phyloP scores from a whole-genome alignment of 495 filamentous ascomycete species.

The Penicillium macrosclerotiorum region DNA sequence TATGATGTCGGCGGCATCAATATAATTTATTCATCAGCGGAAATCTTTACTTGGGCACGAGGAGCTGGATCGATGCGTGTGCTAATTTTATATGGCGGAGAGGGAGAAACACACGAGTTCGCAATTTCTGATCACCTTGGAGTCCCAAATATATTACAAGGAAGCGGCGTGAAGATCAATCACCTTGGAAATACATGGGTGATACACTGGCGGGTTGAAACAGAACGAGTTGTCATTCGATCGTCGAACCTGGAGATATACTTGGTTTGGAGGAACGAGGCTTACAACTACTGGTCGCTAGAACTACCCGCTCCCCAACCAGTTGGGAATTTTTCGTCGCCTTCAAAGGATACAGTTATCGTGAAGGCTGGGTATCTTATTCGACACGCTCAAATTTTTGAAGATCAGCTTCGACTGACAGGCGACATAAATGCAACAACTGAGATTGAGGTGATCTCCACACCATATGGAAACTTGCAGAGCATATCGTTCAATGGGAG shows the following conservation, averaged over 20 bases:
- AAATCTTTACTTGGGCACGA: slow-evolving; percentile 63
- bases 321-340: slow-evolving; percentile 16
- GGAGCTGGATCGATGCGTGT: slow-evolving; percentile 51
- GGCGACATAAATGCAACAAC: slow-evolving; percentile 67
- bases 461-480: slow-evolving; percentile 32
- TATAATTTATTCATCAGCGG: slow-evolving; percentile 67
- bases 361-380: slow-evolving; percentile 65
- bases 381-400: slow-evolving; percentile 49
- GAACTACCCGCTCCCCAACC: slow-evolving; percentile 37
- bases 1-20: slow-evolving; percentile 57
- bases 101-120: slow-evolving; percentile 62
- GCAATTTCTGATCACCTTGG: slow-evolving; percentile 37
- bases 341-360: slow-evolving; percentile 45
- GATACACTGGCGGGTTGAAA: slow-evolving; percentile 48
- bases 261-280: slow-evolving; percentile 54
- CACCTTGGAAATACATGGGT: slow-evolving; percentile 37
- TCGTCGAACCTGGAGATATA: slow-evolving; percentile 50
- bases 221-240: slow-evolving; percentile 41
- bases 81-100: slow-evolving; percentile 63
- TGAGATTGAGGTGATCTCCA: slow-evolving; percentile 57
- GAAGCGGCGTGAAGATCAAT: slow-evolving; percentile 27
- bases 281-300: slow-evolving; percentile 65
- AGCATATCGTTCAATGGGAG: slow-evolving; percentile 53
- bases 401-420: slow-evolving; percentile 46
- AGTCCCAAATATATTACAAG: slow-evolving; percentile 15